Percentiles rank a stretch among this genome's conserved stretches.
Evolutionary conservation across 129 eudicot species (phyloP).

Genomic region (Smallanthus sonchifolius): DNA sequence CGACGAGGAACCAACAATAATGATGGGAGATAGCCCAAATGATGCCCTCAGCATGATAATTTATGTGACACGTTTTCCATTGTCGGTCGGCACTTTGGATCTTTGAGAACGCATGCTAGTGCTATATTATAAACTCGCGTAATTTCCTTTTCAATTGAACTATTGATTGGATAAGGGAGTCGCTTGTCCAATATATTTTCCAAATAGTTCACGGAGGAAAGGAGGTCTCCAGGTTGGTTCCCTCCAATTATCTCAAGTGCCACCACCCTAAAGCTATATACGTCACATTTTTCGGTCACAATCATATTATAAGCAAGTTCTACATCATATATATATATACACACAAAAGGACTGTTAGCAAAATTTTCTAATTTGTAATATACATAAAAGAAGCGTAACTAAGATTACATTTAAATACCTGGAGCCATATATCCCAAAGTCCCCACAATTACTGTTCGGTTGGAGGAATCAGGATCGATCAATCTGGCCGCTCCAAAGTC

Average conservation of each 20-base stretch:
- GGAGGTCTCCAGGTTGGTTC: constrained; percentile 17
- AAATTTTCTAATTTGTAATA: neutral
- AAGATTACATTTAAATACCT: neutral
- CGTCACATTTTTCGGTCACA: neutral
- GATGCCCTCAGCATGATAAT: neutral
- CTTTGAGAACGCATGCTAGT: neutral
- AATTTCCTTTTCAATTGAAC: neutral
- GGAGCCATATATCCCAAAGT: constrained; percentile 18
- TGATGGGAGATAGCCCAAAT: neutral
- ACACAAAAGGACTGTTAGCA: neutral
- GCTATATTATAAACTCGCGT: constrained; percentile 9
- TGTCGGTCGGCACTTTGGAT: too few species aligned
- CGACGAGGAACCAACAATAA: too few species aligned
- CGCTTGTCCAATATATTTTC: constrained; percentile 21
- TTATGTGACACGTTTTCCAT: constrained; percentile 2
- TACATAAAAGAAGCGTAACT: neutral
- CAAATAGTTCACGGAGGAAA: neutral
- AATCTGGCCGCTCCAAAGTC: neutral
- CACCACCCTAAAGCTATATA: constrained; percentile 6
- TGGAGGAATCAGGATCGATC: constrained; percentile 2
- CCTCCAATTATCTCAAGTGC: constrained; percentile 10
- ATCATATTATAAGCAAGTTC: constrained; percentile 5
- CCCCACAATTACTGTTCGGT: neutral
- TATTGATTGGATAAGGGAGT: constrained; percentile 19
- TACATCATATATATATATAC: neutral